A percentile compares a stretch with the other conserved stretches of the same genome.
phyloP scores from a whole-genome alignment of 768 basidiomycete species.

The Hydnomerulius pinastri region DNA sequence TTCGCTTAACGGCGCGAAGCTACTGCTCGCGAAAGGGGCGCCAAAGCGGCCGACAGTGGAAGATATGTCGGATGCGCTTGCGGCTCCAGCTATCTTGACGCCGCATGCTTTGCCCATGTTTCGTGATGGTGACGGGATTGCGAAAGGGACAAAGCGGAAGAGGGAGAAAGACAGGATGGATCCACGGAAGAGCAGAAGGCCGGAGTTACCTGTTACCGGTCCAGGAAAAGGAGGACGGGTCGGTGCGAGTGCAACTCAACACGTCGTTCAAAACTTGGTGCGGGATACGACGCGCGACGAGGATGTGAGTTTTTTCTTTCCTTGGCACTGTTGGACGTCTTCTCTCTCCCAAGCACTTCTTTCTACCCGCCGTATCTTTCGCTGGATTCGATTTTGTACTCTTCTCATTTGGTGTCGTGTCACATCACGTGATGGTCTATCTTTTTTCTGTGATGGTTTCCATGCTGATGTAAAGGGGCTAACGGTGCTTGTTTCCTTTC shows the following conservation, averaged over 20 bases:
- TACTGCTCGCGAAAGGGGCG: slow-evolving; percentile 85
- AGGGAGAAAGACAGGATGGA: slow-evolving; percentile 87
- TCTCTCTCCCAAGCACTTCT: slow-evolving; percentile 5
- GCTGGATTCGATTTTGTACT: slow-evolving; percentile 5
- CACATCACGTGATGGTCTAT: slow-evolving; percentile 15
- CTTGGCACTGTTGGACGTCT: slow-evolving; percentile 11
- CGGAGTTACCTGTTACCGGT: slow-evolving; percentile 90
- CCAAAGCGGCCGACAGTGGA: slow-evolving; percentile 80
- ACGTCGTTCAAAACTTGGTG: slow-evolving; percentile 93
- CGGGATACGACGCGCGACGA: slow-evolving; percentile 88
- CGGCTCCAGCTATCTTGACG: slow-evolving; percentile 86
- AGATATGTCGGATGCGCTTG: slow-evolving; percentile 84
- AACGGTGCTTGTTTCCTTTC: slow-evolving; percentile 24
- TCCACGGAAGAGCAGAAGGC: slow-evolving; percentile 88
- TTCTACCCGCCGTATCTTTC: slow-evolving; percentile 13
- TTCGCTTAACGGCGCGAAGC: slow-evolving; percentile 90
- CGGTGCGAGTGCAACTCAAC: slow-evolving; percentile 95
- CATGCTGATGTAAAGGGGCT: slow-evolving; percentile 25
- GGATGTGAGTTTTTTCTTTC: slow-evolving; percentile 72
- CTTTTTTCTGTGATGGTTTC: slow-evolving; percentile 27
- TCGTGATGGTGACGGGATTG: slow-evolving; percentile 71
- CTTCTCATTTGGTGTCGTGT: slow-evolving; percentile 9
- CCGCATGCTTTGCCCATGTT: slow-evolving; percentile 94
- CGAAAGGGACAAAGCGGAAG: slow-evolving; percentile 81
- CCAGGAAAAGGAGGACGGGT: slow-evolving; percentile 93